phyloP scores from a whole-genome alignment of 2,329 filamentous ascomycete species.

The Apiospora hydei region DNA sequence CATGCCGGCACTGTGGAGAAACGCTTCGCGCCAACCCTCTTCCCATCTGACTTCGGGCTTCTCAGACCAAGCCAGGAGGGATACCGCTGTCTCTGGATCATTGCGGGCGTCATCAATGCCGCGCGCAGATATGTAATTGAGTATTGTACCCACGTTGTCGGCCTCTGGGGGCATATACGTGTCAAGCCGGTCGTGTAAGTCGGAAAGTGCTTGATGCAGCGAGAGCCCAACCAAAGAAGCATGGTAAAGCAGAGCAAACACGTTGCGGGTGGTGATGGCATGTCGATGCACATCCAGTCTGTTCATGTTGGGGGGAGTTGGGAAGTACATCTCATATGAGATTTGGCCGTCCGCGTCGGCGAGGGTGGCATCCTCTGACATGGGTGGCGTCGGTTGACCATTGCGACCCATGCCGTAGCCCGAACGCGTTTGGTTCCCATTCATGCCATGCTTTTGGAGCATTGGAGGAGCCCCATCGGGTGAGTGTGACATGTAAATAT shows the following conservation, averaged over 20 bases:
- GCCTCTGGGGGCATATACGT: conserved; percentile 62
- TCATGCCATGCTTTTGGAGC: conserved; percentile 42
- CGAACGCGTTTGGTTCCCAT: conserved; percentile 35
- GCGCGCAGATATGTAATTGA: conserved; percentile 65
- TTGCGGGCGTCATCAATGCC: conserved; percentile 71
- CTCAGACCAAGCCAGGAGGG: conserved; percentile 72
- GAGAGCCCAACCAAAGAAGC: conserved; percentile 71
- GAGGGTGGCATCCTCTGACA: conserved; percentile 52
- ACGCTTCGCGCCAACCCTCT: conserved; percentile 72
- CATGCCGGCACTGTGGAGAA: conserved; percentile 72
- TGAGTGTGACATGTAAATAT: conserved; percentile 50
- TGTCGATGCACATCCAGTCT: conserved; percentile 60
- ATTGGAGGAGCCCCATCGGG: conserved; percentile 51
- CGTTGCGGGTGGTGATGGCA: conserved; percentile 72
- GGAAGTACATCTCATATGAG: conserved; percentile 69
- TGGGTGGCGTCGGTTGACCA: conserved; percentile 52
- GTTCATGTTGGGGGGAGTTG: conserved; percentile 58
- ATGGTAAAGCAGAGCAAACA: conserved; percentile 70
- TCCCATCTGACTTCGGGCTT: conserved; percentile 67
- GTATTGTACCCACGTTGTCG: conserved; percentile 65
- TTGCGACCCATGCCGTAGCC: conserved; percentile 36
- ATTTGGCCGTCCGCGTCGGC: conserved; percentile 61
- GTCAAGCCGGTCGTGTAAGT: conserved; percentile 67
- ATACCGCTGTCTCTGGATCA: conserved; percentile 65
- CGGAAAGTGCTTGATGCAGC: conserved; percentile 67